These are phyloP conservation scores for Pseudogymnoascus sp. DNA, from an alignment of 2,329 filamentous ascomycete species.

Conservation along the genomic window DNA sequence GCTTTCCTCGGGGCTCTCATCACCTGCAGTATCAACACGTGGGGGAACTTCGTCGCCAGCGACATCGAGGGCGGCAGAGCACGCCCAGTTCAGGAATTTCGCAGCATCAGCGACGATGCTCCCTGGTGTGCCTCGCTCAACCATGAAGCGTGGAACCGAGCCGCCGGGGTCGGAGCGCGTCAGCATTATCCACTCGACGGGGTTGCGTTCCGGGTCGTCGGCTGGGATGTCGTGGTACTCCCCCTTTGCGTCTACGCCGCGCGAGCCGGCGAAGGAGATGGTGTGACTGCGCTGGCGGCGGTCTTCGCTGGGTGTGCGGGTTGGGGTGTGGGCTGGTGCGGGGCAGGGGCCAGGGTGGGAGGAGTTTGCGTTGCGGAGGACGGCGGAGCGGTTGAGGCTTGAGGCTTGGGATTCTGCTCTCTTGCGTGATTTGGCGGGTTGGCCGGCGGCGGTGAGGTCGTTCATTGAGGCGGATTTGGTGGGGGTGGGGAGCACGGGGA, in stretches of 20 bases:
- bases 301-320: conserved; percentile 21
- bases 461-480: conserved; percentile 41
- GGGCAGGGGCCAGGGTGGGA: conserved; percentile 15
- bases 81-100: conserved; percentile 67
- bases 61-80: conserved; percentile 32
- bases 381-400: conserved; percentile 37
- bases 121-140: conserved; percentile 61
- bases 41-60: conserved; percentile 20
- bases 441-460: conserved; percentile 36
- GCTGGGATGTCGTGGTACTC: conserved; percentile 30
- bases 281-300: conserved; percentile 34
- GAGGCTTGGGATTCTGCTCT: conserved; percentile 23
- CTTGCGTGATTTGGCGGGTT: conserved; percentile 18
- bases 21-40: conserved; percentile 5
- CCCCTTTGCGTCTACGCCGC: conserved; percentile 33
- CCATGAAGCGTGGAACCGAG: conserved; percentile 65
- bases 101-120: conserved; percentile 59
- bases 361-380: conserved; percentile 38
- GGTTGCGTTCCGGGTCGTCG: conserved; percentile 50
- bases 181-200: conserved; percentile 71
- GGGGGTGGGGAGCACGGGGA: conserved; percentile 49
- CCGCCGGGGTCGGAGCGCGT: conserved; percentile 68
- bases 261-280: conserved; percentile 36
- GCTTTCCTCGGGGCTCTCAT: too few species aligned
- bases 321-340: background rate